These are phyloP conservation scores for Gigaspora rosea DNA, from an alignment of 192 early-diverging fungal genomes.

Conservation along the genomic window DNA sequence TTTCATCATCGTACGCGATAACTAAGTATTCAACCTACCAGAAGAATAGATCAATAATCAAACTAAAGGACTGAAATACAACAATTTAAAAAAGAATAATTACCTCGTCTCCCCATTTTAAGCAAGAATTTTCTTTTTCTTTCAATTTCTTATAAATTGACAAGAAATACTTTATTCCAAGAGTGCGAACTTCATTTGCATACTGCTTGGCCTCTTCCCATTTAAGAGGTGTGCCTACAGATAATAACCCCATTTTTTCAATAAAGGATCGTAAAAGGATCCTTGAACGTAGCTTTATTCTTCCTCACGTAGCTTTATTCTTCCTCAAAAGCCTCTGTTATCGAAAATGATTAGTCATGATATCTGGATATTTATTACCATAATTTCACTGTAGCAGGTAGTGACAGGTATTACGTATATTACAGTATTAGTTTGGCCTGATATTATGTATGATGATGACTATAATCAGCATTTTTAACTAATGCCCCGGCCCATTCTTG, in stretches of 20 bases:
- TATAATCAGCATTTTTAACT: no score
- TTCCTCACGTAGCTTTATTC: no score
- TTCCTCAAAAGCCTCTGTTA: no score
- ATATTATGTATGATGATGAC: no score
- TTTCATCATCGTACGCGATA: constrained; percentile 74
- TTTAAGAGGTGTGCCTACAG: constrained; percentile 91
- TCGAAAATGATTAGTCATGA: no score
- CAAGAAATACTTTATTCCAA: constrained; percentile 94
- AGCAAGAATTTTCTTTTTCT: constrained; percentile 72
- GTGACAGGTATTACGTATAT: no score
- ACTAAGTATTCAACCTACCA: constrained; percentile 92
- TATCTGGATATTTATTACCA: no score
- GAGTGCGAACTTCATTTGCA: constrained; percentile 81
- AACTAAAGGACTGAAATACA: not conserved
- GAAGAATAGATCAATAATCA: not conserved
- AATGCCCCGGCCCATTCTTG: no score
- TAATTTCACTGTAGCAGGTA: no score
- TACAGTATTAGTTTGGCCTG: no score
- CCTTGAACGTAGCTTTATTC: no score
- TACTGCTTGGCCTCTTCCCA: constrained; percentile 89
- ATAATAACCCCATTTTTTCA: constrained; percentile 80
- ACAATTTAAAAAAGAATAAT: not conserved
- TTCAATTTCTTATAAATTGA: constrained; percentile 84
- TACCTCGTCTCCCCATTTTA: constrained; percentile 98
- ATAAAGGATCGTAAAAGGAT: no score